Evolutionary conservation across 148 eudicot genomes (phyloP), one percentile per base, ranked within the genome.

Genomic region (Cornus controversa): DNA sequence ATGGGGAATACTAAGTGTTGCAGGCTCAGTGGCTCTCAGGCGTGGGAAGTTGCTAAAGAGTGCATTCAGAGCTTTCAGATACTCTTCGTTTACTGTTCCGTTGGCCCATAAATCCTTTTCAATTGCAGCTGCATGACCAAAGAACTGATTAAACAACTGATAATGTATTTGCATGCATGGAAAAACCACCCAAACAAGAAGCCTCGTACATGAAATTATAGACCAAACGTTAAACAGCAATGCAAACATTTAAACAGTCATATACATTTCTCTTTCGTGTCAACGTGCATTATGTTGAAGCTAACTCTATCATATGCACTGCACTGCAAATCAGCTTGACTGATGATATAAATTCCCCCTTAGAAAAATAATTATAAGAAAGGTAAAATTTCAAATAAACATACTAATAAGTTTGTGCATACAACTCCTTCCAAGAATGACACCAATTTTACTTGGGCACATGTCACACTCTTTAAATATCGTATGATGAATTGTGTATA

Each of bases 1-100:
- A 83, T 96, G 99, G 27, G 99, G 99, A 80, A 96, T 93, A 78
- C 99, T 93, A 69, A 96, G 91, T 36, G 99, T 96, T 79, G 99
- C 99, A 63, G 99, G 99, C 73, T 96, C 99, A 24, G 97, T 87
- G 80, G 98, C 99, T 83, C 99, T 88, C 68, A 96, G 85, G 67
- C 99, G 98, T 29, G 99, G 99, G 81, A 93, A 96, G 79, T 93
- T 96, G 70, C 97, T 95, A 63, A 96, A 90, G 62, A 96, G 90
- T 74, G 98, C 89, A 82, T 96, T 93, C 26, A 93, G 82, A 67
- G 99, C 97, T 86, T 91, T 96, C 47, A 96, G 84, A 79, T 96
- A 96, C 79, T 96, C 99, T 64, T 93, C 99, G 67, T 88, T 90
- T 65, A 96, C 99, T 10, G 91, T 86, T 74, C 98, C 99, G 62